Evolutionary conservation across 805 yeast genomes (phyloP), one percentile per base, ranked within the genome.

Genomic region (Lipomyces sp.): DNA sequence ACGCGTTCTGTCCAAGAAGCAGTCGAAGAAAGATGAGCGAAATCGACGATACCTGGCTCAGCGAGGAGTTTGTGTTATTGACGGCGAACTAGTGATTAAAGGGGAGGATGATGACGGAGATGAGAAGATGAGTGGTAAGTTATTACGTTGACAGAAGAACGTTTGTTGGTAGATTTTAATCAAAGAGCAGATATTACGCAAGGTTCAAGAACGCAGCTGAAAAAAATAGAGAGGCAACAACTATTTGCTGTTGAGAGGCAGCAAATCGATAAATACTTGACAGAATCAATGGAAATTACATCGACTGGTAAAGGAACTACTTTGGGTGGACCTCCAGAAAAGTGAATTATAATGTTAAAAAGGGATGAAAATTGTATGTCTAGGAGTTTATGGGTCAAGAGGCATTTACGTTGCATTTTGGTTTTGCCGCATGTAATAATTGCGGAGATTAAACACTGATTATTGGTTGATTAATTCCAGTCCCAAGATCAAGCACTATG

Each of bases 271-370:
- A 8, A 24, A 13, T 6, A 13, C 4, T 15, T 29, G 13, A 51
- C 54, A 7, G 60, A 69, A 50, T 81, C 85, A n/a, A 78, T 85
- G 66, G 78, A 80, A 39, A 76, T 82, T 57, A 77, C 80, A 34
- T 72, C 79, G 8, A 77, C 81, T 33, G 90, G 91, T 50, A 86
- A 87, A 75, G 97, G 97, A 65, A 92, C 97, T 42, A 89, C 96
- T 11, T 78, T 92, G 70, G 97, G 97, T 53, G 86, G 88, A 37
- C 92, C 92, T 61, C 72, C 70, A 42, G 48, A n/a, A 8, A 42
- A 42, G 48, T 42, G 48, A 42, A 37, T 45, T n/a, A 39, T 51
- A 18, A 35, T 6, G 24, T 62, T 42, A 37, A 30, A 37, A 15
- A 34, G 11, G 10, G 24, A 33, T 15, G 6, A 42, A n/a, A 0